Evolutionary conservation across 164 flowering plant genomes (phyloP).

Genomic region (Aristolochia californica): DNA sequence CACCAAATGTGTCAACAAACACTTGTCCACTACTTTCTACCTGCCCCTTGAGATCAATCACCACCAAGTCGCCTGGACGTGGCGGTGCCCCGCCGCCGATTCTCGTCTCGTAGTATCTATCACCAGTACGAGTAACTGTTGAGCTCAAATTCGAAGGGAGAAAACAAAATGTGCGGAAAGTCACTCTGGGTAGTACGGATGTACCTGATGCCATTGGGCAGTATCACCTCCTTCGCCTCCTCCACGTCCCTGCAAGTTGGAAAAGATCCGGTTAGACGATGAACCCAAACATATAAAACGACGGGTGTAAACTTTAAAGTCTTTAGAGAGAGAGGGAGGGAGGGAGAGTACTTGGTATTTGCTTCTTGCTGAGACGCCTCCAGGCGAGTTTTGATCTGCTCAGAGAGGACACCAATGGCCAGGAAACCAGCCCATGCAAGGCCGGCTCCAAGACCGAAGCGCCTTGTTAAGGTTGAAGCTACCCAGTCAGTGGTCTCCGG

Average conservation of each 20-base stretch:
- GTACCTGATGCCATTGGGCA: slow-evolving; percentile 82
- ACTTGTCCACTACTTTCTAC: too few species aligned
- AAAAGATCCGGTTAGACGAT: too few species aligned
- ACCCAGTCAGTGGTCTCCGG: slow-evolving; percentile 85
- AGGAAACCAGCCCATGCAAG: slow-evolving; percentile 89
- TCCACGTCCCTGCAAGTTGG: slow-evolving; percentile 48
- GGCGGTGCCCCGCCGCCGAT: slow-evolving; percentile 74
- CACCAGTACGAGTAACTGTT: neutral
- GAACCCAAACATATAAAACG: too few species aligned
- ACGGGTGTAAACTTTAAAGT: too few species aligned
- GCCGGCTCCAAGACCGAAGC: slow-evolving; percentile 94
- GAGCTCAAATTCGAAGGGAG: neutral
- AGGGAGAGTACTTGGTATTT: slow-evolving; percentile 68
- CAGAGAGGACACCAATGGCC: slow-evolving; percentile 79
- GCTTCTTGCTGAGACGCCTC: slow-evolving; percentile 70
- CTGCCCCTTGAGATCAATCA: slow-evolving; percentile 62
- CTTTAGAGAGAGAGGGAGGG: neutral
- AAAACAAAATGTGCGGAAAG: neutral
- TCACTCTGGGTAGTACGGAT: neutral
- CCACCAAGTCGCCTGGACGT: slow-evolving; percentile 64
- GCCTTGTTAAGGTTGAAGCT: slow-evolving; percentile 65
- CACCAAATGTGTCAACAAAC: slow-evolving; percentile 59
- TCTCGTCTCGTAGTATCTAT: slow-evolving; percentile 61
- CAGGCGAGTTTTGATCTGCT: slow-evolving; percentile 75
- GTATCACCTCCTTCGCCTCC: slow-evolving; percentile 52